phyloP scores from a whole-genome alignment of 768 basidiomycete species.

The Russula ochroleuca region DNA sequence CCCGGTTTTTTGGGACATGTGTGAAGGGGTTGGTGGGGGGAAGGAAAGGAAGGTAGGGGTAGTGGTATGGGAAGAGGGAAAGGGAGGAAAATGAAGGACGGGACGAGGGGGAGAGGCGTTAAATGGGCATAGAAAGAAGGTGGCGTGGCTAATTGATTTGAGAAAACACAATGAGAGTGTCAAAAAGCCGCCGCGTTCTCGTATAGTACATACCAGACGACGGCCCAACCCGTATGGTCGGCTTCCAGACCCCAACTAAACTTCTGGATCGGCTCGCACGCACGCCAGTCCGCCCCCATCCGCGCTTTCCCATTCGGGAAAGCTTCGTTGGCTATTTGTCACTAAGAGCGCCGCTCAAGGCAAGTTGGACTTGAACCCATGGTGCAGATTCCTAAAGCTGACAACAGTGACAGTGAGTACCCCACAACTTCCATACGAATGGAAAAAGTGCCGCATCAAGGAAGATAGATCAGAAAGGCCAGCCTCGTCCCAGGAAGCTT shows the following conservation, averaged over 20 bases:
- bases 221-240: background rate
- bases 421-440: background rate
- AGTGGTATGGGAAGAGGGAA: background rate
- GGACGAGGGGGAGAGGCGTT: background rate
- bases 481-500: background rate
- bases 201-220: slow-evolving; percentile 2
- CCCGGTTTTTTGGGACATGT: slow-evolving; percentile 1
- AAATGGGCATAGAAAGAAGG: slow-evolving; percentile 9
- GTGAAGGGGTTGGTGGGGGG: background rate
- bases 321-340: background rate
- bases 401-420: background rate
- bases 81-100: background rate
- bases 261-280: background rate
- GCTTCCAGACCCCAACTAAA: slow-evolving; percentile 10
- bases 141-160: background rate
- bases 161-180: slow-evolving; percentile 4
- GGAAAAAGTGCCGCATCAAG: background rate
- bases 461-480: background rate
- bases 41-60: background rate
- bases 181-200: slow-evolving; percentile 14
- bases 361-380: background rate
- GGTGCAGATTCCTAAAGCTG: background rate
- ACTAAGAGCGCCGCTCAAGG: background rate
- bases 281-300: background rate
- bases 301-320: background rate